Base-by-base conservation (phyloP, 768 basidiomycete genomes). In the Trametes sanguinea region DNA sequence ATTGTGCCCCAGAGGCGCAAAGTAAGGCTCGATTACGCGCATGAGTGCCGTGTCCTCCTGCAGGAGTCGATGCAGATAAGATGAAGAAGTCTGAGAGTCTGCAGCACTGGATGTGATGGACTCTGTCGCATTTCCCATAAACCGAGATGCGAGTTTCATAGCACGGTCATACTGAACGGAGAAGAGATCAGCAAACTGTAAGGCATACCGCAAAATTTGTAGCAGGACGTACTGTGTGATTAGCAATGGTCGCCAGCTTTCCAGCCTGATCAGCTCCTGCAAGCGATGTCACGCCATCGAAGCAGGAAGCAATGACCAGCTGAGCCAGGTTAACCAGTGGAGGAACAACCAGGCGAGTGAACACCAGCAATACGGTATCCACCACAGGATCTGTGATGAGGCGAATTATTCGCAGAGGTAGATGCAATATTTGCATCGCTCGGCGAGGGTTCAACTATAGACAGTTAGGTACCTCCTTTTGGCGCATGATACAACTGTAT, bases 361-460 rank as follows among this genome's bases (percentile, higher is more conserved):
- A 63, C 47, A 88, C 63, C 63, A 82, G 83, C 2, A 84, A 78
- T 50, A 83, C 73, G 16, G 77, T 74, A 71, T 94, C 90, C 8
- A 94, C 91, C 14, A 92, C 76, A 1, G 93, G 93, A 71, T 95
- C 94, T 9, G 94, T 95, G 52, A 92, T 72, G 44, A 93, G 70
- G 33, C 94, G 83, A 69, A 95, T 93, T 2, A 84, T 83, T 17
- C 84, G 83, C 51, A 95, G 86, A 0, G 94, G 94, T 17, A 92
- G 77, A 67, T 92, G 89, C 16, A 94, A 64, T 27, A 94, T 81
- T 70, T 90, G 83, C 32, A 92, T 63, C 37, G 86, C 76, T 46
- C 90, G 84, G 51, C 81, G 84, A 57, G 90, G 89, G 68, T 94
- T 85, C 67, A 95, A 73, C 93, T 94, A 56, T 2, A 63, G 37